Conservation (phyloP, 768 basidiomycete species). For the Tylopilus plumbeoviolaceoides region DNA sequence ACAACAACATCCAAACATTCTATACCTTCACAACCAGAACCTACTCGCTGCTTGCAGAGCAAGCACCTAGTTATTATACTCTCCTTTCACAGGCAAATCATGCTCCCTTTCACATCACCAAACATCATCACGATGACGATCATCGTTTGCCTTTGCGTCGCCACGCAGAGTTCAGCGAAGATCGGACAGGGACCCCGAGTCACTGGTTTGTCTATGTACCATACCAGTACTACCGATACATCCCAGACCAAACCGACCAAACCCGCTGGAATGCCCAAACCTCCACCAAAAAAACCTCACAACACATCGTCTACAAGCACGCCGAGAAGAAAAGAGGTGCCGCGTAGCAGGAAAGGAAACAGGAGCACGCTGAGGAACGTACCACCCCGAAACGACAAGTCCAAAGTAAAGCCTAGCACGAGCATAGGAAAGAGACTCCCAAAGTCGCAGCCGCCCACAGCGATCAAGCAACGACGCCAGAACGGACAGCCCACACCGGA, state of each 20-base stretch:
- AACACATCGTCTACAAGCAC: conserved; percentile 6
- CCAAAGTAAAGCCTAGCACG: not conserved
- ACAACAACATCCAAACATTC: not conserved
- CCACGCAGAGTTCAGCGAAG: conserved; percentile 7
- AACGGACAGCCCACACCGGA: conserved; percentile 35
- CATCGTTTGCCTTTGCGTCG: conserved; percentile 11
- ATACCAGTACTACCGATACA: not conserved
- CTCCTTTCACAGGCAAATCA: not conserved
- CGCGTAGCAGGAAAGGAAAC: not conserved
- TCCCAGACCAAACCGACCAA: not conserved
- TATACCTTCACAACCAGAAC: not conserved
- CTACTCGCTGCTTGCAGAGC: conserved; percentile 14
- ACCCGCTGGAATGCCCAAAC: not conserved
- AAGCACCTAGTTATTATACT: conserved; percentile 1
- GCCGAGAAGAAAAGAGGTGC: not conserved
- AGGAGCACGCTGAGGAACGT: not conserved
- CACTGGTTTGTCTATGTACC: conserved; percentile 7
- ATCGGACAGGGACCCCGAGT: not conserved
- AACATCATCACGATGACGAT: conserved; percentile 12
- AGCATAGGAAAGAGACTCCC: not conserved
- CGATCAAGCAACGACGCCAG: conserved; percentile 19
- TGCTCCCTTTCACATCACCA: conserved; percentile 6
- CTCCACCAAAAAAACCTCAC: not conserved
- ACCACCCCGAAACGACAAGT: not conserved
- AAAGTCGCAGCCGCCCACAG: conserved; percentile 7